phyloP scores from a whole-genome alignment of 805 yeast species.

The Saturnispora silvae region DNA sequence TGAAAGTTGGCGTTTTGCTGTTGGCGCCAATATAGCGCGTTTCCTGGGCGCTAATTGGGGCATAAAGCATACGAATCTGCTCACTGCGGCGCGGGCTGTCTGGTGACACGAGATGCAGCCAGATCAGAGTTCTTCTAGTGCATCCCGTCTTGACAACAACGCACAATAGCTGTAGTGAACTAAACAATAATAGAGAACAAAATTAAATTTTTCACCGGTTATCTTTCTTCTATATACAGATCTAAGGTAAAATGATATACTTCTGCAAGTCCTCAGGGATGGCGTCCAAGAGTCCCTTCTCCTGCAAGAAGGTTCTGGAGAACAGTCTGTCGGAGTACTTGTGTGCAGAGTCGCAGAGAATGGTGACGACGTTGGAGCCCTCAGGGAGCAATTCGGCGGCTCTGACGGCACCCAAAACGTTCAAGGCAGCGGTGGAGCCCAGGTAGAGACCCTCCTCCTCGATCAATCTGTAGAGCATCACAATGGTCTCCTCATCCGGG shows the following conservation, averaged over 20 bases:
- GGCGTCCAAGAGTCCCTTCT: conserved; percentile 52
- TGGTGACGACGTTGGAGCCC: conserved; percentile 71
- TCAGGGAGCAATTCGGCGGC: conserved; percentile 72
- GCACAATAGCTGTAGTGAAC: too few species aligned
- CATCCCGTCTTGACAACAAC: too few species aligned
- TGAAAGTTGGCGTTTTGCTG: too few species aligned
- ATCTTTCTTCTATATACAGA: too few species aligned
- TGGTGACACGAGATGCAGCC: too few species aligned
- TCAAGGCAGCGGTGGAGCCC: conserved; percentile 86
- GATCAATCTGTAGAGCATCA: conserved; percentile 70
- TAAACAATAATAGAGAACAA: too few species aligned
- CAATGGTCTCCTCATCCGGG: conserved; percentile 71
- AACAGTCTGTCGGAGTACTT: conserved; percentile 77
- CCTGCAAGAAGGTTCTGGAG: conserved; percentile 64
- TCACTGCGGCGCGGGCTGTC: too few species aligned
- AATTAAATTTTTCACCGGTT: too few species aligned
- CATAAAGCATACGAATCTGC: too few species aligned
- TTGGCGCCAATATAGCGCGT: too few species aligned
- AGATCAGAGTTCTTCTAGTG: too few species aligned
- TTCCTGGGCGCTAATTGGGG: too few species aligned
- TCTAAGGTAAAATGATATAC: conserved; percentile 43
- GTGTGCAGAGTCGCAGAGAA: conserved; percentile 86
- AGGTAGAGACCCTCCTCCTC: conserved; percentile 86
- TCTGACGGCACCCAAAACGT: conserved; percentile 79
- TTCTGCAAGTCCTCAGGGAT: conserved; percentile 64